Conservation (phyloP, 78 protist species). For the Dictyostelium purpureum region DNA sequence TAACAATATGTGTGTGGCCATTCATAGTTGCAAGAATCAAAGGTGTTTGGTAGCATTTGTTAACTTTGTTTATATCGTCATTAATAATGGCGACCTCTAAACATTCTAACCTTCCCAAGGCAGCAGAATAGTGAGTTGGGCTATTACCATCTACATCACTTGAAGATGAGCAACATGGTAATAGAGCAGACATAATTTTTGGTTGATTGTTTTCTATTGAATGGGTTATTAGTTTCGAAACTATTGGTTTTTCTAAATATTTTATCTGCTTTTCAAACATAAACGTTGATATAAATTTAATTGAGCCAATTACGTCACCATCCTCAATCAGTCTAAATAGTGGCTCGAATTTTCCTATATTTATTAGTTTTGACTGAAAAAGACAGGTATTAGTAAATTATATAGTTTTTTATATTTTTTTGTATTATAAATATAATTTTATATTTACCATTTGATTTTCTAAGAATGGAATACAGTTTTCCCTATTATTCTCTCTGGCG, state of each 20-base stretch:
- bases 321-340: not conserved
- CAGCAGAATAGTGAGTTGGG: slow-evolving; percentile 9
- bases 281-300: not conserved
- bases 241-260: not conserved
- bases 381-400: not conserved
- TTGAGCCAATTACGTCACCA: not conserved
- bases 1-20: not conserved
- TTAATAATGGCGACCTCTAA: not conserved
- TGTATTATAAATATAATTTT: no score
- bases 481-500: not conserved
- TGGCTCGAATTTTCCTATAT: not conserved
- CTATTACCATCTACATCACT: slow-evolving; percentile 43
- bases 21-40: slow-evolving; percentile 27
- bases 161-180: not conserved
- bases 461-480: slow-evolving; percentile 3
- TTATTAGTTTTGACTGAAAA: not conserved
- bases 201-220: slow-evolving; percentile 4
- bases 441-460: slow-evolving; percentile 20
- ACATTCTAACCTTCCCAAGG: slow-evolving; percentile 2
- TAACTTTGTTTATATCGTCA: not conserved
- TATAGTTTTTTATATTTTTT: not conserved
- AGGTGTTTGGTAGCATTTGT: slow-evolving; percentile 20
- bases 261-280: not conserved
- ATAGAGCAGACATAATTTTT: not conserved
- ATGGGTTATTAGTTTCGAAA: not conserved